phyloP scores from a whole-genome alignment of 192 early-diverging fungal species.

The Coemansia sp. region DNA sequence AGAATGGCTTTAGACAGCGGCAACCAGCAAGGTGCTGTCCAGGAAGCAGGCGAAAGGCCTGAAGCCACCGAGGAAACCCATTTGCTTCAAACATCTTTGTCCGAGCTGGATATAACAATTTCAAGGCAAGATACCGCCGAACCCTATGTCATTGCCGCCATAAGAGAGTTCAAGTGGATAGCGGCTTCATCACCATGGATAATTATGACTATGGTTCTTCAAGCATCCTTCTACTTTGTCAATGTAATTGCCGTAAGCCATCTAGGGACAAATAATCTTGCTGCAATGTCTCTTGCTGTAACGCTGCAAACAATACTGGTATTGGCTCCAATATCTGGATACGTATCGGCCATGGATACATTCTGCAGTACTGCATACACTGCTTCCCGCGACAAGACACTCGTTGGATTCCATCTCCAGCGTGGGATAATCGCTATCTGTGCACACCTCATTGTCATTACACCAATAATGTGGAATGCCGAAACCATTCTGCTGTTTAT shows the following conservation, averaged over 20 bases:
- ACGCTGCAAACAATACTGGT: conserved; percentile 50
- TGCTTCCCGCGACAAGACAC: conserved; percentile 31
- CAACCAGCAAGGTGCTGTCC: too few relatives aligned
- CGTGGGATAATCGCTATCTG: conserved; percentile 26
- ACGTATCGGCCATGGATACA: conserved; percentile 53
- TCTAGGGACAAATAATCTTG: conserved; percentile 60
- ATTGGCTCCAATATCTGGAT: conserved; percentile 60
- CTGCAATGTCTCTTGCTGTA: conserved; percentile 62
- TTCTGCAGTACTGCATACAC: conserved; percentile 30
- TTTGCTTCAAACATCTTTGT: conserved; percentile 38
- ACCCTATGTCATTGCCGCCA: conserved; percentile 24
- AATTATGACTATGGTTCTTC: conserved; percentile 46
- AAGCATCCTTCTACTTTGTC: conserved; percentile 64
- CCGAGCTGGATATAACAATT: conserved; percentile 27
- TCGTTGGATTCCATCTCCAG: conserved; percentile 37
- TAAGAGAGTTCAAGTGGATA: conserved; percentile 32
- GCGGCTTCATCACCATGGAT: conserved; percentile 32
- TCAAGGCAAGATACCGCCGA: conserved; percentile 35
- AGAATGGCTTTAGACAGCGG: too few relatives aligned
- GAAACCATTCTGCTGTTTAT: conserved; percentile 66
- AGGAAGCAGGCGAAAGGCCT: too few relatives aligned
- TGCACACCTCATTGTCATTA: conserved; percentile 7
- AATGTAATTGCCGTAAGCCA: conserved; percentile 65
- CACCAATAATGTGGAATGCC: conserved; percentile 24
- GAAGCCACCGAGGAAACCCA: conserved; percentile 14